Evolutionary conservation across 192 early-diverging fungal genomes (phyloP).

Genomic region (Mortierella claussenii): DNA sequence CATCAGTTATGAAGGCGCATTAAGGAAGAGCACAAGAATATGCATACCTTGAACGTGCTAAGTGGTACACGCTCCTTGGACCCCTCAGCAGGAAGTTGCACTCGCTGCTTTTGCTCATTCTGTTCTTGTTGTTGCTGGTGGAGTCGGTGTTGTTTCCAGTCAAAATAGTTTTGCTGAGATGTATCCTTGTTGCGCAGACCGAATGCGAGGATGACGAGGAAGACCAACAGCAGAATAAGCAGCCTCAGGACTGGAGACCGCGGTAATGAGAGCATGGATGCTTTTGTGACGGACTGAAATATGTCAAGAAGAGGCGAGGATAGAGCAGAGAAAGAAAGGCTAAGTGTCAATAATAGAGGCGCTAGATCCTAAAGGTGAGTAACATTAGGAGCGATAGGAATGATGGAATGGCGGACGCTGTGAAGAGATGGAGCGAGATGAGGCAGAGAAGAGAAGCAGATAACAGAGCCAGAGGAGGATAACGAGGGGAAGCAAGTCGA

Average conservation of each 20-base stretch:
- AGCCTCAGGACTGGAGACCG: slow-evolving; percentile 39
- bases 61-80: slow-evolving; percentile 18
- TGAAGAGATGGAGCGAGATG: too few relatives aligned
- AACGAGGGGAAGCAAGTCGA: too few relatives aligned
- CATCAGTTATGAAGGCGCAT: background rate
- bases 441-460: too few relatives aligned
- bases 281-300: too few relatives aligned
- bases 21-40: background rate
- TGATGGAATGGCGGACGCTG: too few relatives aligned
- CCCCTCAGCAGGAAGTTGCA: background rate
- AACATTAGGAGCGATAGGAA: too few relatives aligned
- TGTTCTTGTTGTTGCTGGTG: slow-evolving; percentile 13
- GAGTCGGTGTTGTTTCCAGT: slow-evolving; percentile 13
- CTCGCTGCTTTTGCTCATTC: background rate
- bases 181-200: background rate
- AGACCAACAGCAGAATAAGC: slow-evolving; percentile 10
- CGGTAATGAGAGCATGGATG: slow-evolving; percentile 31
- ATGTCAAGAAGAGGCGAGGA: background rate
- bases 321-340: background rate
- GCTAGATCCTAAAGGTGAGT: too few relatives aligned
- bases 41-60: slow-evolving; percentile 20
- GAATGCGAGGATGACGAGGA: slow-evolving; percentile 8
- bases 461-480: too few relatives aligned
- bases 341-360: too few relatives aligned
- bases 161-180: slow-evolving; percentile 20